A percentile compares a stretch with the other conserved stretches of the same genome.
phyloP scores from a whole-genome alignment of 2,329 filamentous ascomycete species.

The Coleophoma cylindrospora region DNA sequence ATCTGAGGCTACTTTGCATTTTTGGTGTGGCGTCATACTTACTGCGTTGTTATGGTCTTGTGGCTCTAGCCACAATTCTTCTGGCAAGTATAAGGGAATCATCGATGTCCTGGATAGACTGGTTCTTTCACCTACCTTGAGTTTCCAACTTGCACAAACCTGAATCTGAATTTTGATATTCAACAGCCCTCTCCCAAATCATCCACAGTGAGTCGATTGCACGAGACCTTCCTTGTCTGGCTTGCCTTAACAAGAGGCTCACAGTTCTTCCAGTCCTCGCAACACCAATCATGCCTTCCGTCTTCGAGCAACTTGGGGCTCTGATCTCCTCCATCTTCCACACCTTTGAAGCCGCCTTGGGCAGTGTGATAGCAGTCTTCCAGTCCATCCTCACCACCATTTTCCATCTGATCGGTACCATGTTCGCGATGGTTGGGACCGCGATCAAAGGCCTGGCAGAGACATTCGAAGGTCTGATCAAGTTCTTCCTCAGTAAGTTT shows the following conservation, averaged over 20 bases:
- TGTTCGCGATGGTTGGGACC: conserved; percentile 15
- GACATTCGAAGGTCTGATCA: conserved; percentile 21
- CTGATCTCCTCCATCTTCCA: conserved; percentile 22
- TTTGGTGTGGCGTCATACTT: not conserved
- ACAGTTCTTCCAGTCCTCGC: not conserved
- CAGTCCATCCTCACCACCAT: conserved; percentile 19
- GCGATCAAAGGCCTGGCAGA: conserved; percentile 19
- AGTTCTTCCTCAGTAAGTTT: conserved; percentile 24
- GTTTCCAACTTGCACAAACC: not conserved
- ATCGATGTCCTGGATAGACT: not conserved
- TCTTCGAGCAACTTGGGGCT: conserved; percentile 15
- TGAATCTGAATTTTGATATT: not conserved
- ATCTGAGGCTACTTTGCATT: no score
- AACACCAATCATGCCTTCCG: conserved; percentile 20
- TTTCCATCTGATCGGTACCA: conserved; percentile 15
- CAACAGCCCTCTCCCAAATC: not conserved
- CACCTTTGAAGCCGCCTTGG: conserved; percentile 16
- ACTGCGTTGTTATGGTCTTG: no score
- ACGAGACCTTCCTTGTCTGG: no score
- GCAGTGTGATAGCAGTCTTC: conserved; percentile 21
- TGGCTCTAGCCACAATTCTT: no score
- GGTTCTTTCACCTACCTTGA: not conserved
- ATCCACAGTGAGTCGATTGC: not conserved
- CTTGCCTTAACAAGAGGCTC: no score
- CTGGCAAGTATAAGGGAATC: not conserved